Base-by-base conservation (phyloP, 2,329 filamentous ascomycete genomes). In the Geosmithia morbida region DNA sequence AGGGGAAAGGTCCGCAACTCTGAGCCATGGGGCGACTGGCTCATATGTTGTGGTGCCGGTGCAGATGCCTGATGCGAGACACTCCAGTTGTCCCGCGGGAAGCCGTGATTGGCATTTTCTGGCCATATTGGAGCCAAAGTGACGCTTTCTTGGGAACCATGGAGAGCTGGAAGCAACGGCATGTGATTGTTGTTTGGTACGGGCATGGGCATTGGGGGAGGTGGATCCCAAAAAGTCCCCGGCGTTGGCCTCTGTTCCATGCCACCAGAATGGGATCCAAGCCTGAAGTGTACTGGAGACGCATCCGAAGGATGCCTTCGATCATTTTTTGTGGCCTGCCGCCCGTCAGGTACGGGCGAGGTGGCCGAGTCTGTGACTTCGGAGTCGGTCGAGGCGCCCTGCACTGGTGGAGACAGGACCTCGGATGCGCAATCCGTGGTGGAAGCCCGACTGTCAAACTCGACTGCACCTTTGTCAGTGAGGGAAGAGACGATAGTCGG, bases 1-100 rank as follows among this genome's bases (percentile, higher is more conserved):
- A 66, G 46, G 0, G 63, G 63, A 17, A 64, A 64, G 18, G 29
- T 30, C 41, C 53, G 47, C 46, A 49, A 40, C 16, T 43, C 40
- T 13, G 22, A 16, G 14, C 33, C 46, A 16, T 40, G 14, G 19
- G 33, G 33, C 33, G 33, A 16, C 13, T 30, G 46, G n/a, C 39
- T 16, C 29, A 17, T 30, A n/a, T 16, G 22, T 29, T 44, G 43
- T 6, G 43, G 43, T 11, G 26, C 14, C 2, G n/a, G n/a, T 8
- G 40, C 40, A 4, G 33, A 37, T 7, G 7, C 18, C 3, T 18
- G 40, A 10, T 18, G 40, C 3, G 40, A n/a, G n/a, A 42, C n/a
- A 42, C 14, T 20, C 40, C 40, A 42, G 40, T 18, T 30, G 43
- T 37, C 18, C 6, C n/a, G 10, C 19, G 13, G n/a, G 16, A 13